Base-by-base conservation (phyloP, 2,329 filamentous ascomycete species). In the Lecanicillium sp. region DNA sequence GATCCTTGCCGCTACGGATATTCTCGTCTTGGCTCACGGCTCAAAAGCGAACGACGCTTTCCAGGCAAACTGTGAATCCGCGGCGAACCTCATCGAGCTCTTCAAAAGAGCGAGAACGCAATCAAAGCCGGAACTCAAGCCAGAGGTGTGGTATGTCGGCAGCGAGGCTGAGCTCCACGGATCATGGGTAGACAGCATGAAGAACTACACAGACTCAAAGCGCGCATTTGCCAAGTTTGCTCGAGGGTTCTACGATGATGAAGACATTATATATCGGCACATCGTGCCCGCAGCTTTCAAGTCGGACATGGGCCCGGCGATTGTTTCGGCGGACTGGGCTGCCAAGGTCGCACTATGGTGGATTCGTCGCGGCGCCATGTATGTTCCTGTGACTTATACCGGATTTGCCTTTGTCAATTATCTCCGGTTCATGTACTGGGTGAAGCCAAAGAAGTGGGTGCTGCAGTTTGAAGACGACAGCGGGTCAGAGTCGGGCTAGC, bases 131-230 rank as follows among this genome's bases (percentile, higher is more conserved):
- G 39, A 37, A 18, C 25, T 41, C 4, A 28, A 43, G 4, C 45
- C 47, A 2, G 47, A 49, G 32, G 42, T 49, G 6, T 49, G 45
- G 47, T 49, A 47, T 18, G 27, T 49, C 8, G 47, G 47, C 30
- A 46, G 43, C 36, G 45, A 47, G 28, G 47, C 47, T 6, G 45
- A 49, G 28, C 12, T 49, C 9, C 47, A 49, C 29, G 47, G 47
- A 9, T 29, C 45, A 6, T 42, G 46, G 40, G 40, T 39, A 14
- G 12, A 10, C 6, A 33, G 20, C 34, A 46, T 47, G 45, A 18
- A 42, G 13, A 29, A 8, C 4, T 49, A 49, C 40, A 39, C 40
- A 2, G 33, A 34, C 3, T 47, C 41, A 5, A 48, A 46, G 30
- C 39, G 44, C 7, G 40, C 44, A 2, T 48, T 48, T 34, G 42